phyloP scores from a whole-genome alignment of 306 rosid species.

The Acacia crassicarpa region DNA sequence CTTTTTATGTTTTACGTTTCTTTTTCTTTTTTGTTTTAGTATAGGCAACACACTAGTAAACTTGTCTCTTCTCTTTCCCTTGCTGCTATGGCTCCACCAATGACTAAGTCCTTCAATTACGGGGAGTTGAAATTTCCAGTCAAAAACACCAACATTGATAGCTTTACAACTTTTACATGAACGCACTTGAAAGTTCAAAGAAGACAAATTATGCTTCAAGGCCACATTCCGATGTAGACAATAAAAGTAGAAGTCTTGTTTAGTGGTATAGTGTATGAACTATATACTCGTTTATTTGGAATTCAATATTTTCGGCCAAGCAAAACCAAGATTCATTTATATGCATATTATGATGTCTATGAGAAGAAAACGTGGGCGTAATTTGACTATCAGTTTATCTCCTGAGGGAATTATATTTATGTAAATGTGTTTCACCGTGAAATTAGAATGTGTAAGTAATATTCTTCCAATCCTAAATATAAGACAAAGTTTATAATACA shows the following conservation, averaged over 20 bases:
- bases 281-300: neutral
- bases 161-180: neutral
- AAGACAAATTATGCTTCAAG: neutral
- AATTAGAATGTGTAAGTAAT: neutral
- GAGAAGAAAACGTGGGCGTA: neutral
- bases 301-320: slow-evolving; percentile 29
- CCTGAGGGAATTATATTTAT: neutral
- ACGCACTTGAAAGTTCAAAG: neutral
- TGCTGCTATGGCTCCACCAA: neutral
- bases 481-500: no score
- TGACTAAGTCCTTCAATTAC: slow-evolving; percentile 34
- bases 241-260: neutral
- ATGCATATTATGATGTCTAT: neutral
- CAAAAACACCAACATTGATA: neutral
- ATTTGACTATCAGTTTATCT: neutral
- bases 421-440: neutral
- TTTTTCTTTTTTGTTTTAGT: neutral
- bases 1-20: neutral
- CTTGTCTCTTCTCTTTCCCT: slow-evolving; percentile 22
- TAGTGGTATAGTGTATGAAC: neutral
- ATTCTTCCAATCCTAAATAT: no score
- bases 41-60: slow-evolving; percentile 19
- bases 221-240: neutral
- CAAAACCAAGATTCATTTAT: neutral
- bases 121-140: slow-evolving; percentile 19